These are phyloP conservation scores for Akanthomyces lecanii DNA, from an alignment of 2,329 filamentous ascomycete species.

Conservation along the genomic window DNA sequence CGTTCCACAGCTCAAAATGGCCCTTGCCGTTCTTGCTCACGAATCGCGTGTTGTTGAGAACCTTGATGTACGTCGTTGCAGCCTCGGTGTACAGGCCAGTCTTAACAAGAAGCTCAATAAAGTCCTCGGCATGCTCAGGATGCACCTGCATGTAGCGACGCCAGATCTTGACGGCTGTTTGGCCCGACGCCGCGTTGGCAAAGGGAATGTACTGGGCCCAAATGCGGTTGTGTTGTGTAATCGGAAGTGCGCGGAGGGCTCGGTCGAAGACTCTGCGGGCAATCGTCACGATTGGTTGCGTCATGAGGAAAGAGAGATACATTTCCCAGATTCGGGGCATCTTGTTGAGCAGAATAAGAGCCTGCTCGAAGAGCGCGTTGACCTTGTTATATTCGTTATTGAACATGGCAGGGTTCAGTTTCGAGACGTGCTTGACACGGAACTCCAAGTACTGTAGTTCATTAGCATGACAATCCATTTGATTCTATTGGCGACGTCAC, in stretches of 20 bases:
- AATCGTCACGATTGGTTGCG: slow-evolving; percentile 85
- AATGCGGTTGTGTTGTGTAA: slow-evolving; percentile 93
- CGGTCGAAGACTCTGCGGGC: slow-evolving; percentile 88
- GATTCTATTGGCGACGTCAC: neutral
- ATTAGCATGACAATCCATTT: slow-evolving; percentile 4
- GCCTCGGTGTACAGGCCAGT: slow-evolving; percentile 86
- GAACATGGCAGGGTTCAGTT: slow-evolving; percentile 77
- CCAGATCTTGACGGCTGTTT: slow-evolving; percentile 92
- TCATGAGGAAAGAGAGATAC: slow-evolving; percentile 85
- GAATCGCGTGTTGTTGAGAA: slow-evolving; percentile 87
- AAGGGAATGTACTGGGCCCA: slow-evolving; percentile 91
- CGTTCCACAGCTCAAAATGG: slow-evolving; percentile 93
- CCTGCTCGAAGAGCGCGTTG: slow-evolving; percentile 89
- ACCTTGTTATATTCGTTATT: slow-evolving; percentile 84
- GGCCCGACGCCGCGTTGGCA: slow-evolving; percentile 82
- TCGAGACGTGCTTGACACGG: slow-evolving; percentile 73
- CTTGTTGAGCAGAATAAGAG: slow-evolving; percentile 91
- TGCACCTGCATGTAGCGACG: slow-evolving; percentile 95
- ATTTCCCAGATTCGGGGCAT: slow-evolving; percentile 99
- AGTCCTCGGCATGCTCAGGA: slow-evolving; percentile 92
- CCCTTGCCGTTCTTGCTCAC: slow-evolving; percentile 91
- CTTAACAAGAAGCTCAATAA: slow-evolving; percentile 81
- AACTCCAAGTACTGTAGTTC: slow-evolving; percentile 73
- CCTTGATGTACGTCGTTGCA: slow-evolving; percentile 82
- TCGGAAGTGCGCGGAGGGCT: slow-evolving; percentile 82